phyloP scores from a whole-genome alignment of 202 grass and related monocot genomes.

The Zizania palustris region DNA sequence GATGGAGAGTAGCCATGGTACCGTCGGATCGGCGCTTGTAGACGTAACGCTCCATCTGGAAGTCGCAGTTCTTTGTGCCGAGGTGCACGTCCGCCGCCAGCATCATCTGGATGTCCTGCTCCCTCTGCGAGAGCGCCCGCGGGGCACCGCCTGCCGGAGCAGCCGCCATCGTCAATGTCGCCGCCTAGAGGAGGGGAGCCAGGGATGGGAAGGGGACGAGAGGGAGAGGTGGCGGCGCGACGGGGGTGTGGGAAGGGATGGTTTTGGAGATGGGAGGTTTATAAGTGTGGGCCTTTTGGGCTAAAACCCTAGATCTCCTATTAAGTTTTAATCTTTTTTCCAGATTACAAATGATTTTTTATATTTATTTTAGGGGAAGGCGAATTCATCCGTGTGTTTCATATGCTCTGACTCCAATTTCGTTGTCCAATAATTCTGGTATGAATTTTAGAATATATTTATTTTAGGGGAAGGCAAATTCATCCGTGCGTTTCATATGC shows the following conservation, averaged over 20 bases:
- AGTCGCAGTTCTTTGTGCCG: conserved; percentile 94
- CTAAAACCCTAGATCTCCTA: conserved; percentile 52
- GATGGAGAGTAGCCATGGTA: conserved; percentile 13
- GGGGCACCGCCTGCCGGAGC: conserved; percentile 33
- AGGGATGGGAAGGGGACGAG: neutral
- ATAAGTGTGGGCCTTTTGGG: conserved; percentile 46
- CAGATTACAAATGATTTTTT: neutral
- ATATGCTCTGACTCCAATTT: no score
- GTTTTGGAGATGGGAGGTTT: conserved; percentile 11
- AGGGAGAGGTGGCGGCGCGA: conserved; percentile 42
- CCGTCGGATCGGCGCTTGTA: conserved; percentile 77
- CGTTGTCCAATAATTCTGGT: no score
- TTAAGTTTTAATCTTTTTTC: neutral
- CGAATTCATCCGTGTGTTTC: no score
- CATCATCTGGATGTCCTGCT: conserved; percentile 96
- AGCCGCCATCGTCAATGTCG: conserved; percentile 44
- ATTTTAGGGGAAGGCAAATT: no score
- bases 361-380: no score
- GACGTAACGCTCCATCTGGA: conserved; percentile 96
- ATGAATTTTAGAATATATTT: no score
- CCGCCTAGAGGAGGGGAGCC: neutral
- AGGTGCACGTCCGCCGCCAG: conserved; percentile 85
- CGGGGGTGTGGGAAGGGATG: neutral
- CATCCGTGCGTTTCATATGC: no score
- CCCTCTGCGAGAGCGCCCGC: conserved; percentile 62